A percentile compares a stretch with the other conserved stretches of the same genome.
Conservation (phyloP, 345 rosid genomes). For the Salix dunnii region DNA sequence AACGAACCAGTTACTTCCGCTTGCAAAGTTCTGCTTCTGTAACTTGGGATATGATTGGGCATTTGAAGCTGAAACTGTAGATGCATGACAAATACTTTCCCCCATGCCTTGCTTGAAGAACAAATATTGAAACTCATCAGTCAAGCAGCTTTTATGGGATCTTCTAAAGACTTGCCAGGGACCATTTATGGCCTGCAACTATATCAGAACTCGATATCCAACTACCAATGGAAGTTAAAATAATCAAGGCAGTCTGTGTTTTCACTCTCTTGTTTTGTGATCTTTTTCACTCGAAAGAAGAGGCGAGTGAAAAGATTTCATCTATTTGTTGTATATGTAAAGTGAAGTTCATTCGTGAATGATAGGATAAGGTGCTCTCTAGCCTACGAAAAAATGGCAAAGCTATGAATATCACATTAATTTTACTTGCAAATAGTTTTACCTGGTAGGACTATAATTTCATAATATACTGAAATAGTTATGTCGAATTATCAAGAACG, state of each 20-base stretch:
- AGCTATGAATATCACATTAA: neutral
- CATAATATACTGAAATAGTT: too few relatives aligned
- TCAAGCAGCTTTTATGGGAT: neutral
- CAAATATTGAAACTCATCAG: neutral
- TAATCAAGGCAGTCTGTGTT: neutral
- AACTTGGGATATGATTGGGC: neutral
- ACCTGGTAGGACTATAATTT: too few relatives aligned
- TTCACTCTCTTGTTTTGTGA: neutral
- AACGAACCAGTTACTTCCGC: neutral
- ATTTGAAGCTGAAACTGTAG: neutral
- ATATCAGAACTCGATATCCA: neutral
- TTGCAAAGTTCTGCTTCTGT: neutral
- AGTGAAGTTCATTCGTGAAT: neutral
- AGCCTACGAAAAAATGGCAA: neutral
- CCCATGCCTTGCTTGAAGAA: conserved; percentile 1
- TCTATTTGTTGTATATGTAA: neutral
- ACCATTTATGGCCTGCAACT: neutral
- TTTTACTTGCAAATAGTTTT: neutral
- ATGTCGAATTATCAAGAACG: too few relatives aligned
- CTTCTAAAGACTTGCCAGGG: neutral
- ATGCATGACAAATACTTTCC: neutral
- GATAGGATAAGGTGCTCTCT: neutral
- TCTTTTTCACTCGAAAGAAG: conserved; percentile 1
- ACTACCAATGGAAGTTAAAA: neutral
- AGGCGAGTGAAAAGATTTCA: neutral